Evolutionary conservation across 2,329 filamentous ascomycete genomes (phyloP), one percentile per base, ranked within the genome.

Genomic region (Thielaviopsis euricoi): DNA sequence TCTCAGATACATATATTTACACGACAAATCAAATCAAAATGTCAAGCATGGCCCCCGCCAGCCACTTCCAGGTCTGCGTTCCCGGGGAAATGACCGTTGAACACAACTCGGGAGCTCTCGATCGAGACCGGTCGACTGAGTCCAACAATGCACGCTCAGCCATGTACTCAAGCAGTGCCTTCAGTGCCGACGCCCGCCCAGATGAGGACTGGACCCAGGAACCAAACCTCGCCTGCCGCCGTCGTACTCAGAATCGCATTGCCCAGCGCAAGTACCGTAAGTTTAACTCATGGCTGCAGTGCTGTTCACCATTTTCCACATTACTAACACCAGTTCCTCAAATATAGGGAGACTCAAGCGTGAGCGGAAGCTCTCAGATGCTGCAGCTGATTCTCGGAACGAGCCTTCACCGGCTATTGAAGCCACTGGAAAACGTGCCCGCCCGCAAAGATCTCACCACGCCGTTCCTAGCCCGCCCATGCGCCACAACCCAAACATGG

Each of bases 151-250:
- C 52, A n/a, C 25, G 26, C 19, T 29, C 57, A 12, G 52, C 52
- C 23, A 48, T 58, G 23, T 49, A 57, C 69, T 94, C 87, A 62
- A 95, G 89, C 75, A 95, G 89, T 73, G 91, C 91, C 65, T 95
- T 95, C 76, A 94, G 88, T 73, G 86, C 86, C 66, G 94, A 89
- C 63, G 91, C 90, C 65, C 94, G 95, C 70, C 87, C 91, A 58
- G 90, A 96, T 68, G 91, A 97, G 74, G 91, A 97, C 75, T 97
- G 91, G 91, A 96, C 91, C 68, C 95, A 96, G 81, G 95, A 97
- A 70, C 95, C 91, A 59, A 91, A 97, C 71, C 83, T 97, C 61
- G 91, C 90, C 55, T 91, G 97, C 74, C 84, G 93, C 67, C 79
- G 90, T 66, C 82, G 90, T 68, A 95, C 96, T 74, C 90, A 97